Conservation (phyloP, 768 basidiomycete genomes). For the Saitozyma podzolica region DNA sequence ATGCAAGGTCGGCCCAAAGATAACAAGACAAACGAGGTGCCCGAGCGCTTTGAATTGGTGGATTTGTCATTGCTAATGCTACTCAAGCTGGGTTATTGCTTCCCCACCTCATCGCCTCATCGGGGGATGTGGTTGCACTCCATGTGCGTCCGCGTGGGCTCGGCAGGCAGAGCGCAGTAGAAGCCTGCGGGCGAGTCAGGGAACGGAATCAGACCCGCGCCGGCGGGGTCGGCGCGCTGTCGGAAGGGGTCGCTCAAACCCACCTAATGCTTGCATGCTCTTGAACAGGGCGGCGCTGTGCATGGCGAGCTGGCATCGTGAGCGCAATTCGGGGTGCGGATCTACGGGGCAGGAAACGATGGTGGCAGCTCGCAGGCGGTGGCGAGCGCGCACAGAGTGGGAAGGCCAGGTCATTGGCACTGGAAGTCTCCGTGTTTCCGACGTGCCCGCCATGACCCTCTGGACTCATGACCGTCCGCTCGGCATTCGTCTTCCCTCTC, state of each 20-base stretch:
- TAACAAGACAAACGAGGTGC: too few relatives aligned
- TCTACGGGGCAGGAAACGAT: background rate
- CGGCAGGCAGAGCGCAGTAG: constrained; percentile 48
- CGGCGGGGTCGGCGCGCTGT: background rate
- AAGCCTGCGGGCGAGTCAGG: constrained; percentile 26
- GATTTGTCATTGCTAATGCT: too few relatives aligned
- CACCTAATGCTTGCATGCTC: constrained; percentile 48
- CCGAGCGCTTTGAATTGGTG: too few relatives aligned
- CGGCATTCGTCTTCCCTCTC: too few relatives aligned
- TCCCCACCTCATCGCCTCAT: constrained; percentile 3
- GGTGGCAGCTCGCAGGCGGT: background rate
- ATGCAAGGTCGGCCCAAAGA: too few relatives aligned
- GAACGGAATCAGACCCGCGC: background rate
- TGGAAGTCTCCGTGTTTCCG: too few relatives aligned
- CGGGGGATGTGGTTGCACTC: constrained; percentile 43
- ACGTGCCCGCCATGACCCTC: too few relatives aligned
- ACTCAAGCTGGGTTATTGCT: too few relatives aligned
- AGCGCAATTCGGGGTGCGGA: background rate
- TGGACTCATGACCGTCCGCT: too few relatives aligned
- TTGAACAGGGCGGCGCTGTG: constrained; percentile 44
- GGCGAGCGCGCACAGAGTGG: background rate
- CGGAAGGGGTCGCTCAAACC: constrained; percentile 2
- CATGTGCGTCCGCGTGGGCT: constrained; percentile 46
- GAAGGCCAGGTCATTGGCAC: background rate
- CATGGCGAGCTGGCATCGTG: constrained; percentile 32